Base-by-base conservation (phyloP, 352 stramenopile species). In the Thalassiosira mediterranea region DNA sequence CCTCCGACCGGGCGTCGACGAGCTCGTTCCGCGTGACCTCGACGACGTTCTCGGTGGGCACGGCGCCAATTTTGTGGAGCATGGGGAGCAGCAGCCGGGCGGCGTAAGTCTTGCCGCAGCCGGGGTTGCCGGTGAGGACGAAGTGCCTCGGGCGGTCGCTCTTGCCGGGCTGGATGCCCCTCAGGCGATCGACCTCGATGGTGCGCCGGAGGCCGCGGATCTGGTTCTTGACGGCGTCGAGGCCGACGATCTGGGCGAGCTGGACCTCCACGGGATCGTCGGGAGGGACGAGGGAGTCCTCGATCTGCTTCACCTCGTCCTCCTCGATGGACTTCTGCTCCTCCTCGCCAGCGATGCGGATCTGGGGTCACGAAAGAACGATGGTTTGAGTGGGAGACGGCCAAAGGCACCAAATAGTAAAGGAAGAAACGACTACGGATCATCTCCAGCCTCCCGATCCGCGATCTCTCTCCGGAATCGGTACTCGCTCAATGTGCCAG, bases 81-180 rank as follows among this genome's bases (percentile, higher is more conserved):
- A 97, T 91, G 23, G 94, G 79, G 0, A 92, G 81, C 73, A 97
- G 91, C 3, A 93, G 84, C 3, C 89, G 83, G 0, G 95, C 93
- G 8, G 96, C 93, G 0, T 89, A 95, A 0, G 91, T 96, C 76
- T 97, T 97, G 7, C 94, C 93, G 3, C 90, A 96, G 0, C 93
- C 93, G 5, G 93, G 91, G 3, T 92, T 95, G 1, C 93, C 93
- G 7, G 90, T 92, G 52, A 97, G 95, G 15, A 94, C 82, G 69
- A 96, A 94, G 71, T 97, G 77, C 31, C 71, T 49, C 19, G 76
- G 78, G 1, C 70, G 61, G 54, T 79, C 62, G 26, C 44, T 56
- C 19, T 73, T 37, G 29, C 70, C 70, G 4, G 61, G 64, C 34
- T 53, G 37, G 26, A 83, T 31, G 11, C 58, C 64, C 3, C 67